These are phyloP conservation scores for Penicillium sp. DNA, from an alignment of 2,329 filamentous ascomycete genomes.

Conservation along the genomic window DNA sequence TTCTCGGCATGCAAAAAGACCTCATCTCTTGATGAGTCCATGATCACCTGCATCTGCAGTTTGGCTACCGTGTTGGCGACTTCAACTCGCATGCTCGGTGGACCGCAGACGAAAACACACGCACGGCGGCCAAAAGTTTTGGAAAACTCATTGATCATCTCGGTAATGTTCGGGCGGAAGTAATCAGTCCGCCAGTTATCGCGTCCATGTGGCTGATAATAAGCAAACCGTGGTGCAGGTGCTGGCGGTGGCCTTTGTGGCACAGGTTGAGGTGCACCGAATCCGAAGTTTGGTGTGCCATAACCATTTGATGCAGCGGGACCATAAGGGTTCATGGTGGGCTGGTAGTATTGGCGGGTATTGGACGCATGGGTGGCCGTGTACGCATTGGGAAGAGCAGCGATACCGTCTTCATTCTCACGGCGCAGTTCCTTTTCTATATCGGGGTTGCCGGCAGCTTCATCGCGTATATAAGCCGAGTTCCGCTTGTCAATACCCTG, in stretches of 20 bases:
- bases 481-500: conserved; percentile 85
- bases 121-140: conserved; percentile 77
- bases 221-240: conserved; percentile 83
- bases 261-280: conserved; percentile 78
- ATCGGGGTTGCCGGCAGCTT: conserved; percentile 76
- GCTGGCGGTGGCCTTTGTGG: conserved; percentile 80
- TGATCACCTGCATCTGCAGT: conserved; percentile 81
- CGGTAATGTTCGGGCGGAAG: conserved; percentile 81
- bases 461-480: conserved; percentile 77
- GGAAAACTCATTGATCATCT: conserved; percentile 80
- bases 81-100: conserved; percentile 80
- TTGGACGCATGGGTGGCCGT: conserved; percentile 23
- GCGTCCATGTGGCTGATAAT: conserved; percentile 56
- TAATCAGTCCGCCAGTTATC: conserved; percentile 92
- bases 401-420: conserved; percentile 82
- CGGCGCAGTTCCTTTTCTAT: conserved; percentile 74
- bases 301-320: conserved; percentile 1
- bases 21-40: conserved; percentile 75
- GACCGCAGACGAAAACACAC: conserved; percentile 91
- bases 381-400: conserved; percentile 67
- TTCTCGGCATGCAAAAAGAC: conserved; percentile 95
- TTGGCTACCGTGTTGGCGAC: conserved; percentile 82
- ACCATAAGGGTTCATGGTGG: conserved; percentile 6
- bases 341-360: conserved; percentile 22
- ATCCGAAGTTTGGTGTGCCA: conserved; percentile 61